phyloP scores from a whole-genome alignment of 2,329 filamentous ascomycete species.

The Fusarium odoratissimum region DNA sequence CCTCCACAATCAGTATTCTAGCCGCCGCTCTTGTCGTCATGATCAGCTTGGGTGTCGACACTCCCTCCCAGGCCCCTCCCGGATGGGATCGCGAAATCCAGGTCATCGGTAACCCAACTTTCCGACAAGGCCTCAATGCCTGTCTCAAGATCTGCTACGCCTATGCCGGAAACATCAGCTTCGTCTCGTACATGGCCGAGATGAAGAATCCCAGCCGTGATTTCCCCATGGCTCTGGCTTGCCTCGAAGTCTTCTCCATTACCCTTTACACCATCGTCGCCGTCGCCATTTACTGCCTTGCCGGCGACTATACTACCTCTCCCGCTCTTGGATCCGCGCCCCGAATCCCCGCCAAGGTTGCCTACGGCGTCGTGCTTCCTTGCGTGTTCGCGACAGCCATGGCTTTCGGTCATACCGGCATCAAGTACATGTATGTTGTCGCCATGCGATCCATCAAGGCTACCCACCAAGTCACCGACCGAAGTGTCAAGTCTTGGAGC shows the following conservation, averaged over 20 bases:
- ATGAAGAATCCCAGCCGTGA: constrained; percentile 49
- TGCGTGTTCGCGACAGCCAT: constrained; percentile 48
- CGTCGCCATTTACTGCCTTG: constrained; percentile 48
- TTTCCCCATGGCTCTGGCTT: constrained; percentile 47
- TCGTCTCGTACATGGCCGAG: constrained; percentile 50
- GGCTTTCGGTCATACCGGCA: constrained; percentile 49
- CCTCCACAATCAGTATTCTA: constrained; percentile 44
- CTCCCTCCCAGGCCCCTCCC: constrained; percentile 37
- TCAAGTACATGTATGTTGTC: constrained; percentile 51
- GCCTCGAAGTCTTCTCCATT: constrained; percentile 50
- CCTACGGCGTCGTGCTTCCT: constrained; percentile 48
- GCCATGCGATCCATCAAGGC: constrained; percentile 48
- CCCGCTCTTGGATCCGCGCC: constrained; percentile 51
- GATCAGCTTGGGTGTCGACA: constrained; percentile 43
- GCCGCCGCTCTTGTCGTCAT: constrained; percentile 46
- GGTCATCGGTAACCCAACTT: constrained; percentile 38
- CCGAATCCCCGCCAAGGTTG: constrained; percentile 47
- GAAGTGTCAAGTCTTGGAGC: constrained; percentile 49
- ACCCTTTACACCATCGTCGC: constrained; percentile 50
- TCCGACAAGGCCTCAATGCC: constrained; percentile 42
- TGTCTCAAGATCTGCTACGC: constrained; percentile 48
- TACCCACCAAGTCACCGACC: constrained; percentile 48
- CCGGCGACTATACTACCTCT: constrained; percentile 48
- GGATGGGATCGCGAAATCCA: constrained; percentile 44
- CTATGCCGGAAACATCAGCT: constrained; percentile 47